Evolutionary conservation across 257 asterid species (phyloP).

Genomic region (Prunella vulgaris): DNA sequence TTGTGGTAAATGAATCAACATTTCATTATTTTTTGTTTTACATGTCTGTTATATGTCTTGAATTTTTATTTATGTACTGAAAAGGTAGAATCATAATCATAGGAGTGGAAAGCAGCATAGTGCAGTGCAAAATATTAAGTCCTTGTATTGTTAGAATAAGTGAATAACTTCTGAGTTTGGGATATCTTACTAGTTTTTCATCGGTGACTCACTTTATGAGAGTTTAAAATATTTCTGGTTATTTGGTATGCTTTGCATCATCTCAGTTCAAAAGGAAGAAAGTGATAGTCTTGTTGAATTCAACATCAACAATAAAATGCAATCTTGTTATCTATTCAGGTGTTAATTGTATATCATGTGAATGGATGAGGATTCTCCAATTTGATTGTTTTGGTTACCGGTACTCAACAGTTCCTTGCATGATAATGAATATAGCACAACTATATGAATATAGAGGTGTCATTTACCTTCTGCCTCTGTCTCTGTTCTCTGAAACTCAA

Average conservation of each 20-base stretch:
- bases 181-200: not conserved
- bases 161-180: conserved; percentile 14
- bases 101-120: not conserved
- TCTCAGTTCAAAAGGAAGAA: not conserved
- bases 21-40: not conserved
- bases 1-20: not conserved
- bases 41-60: not conserved
- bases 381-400: conserved; percentile 1
- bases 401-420: not conserved
- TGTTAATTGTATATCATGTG: conserved; percentile 9
- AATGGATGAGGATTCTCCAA: not conserved
- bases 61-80: not conserved
- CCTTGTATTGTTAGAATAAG: not conserved
- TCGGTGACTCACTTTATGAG: not conserved
- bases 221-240: not conserved
- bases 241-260: not conserved
- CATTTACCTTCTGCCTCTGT: not conserved
- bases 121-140: not conserved
- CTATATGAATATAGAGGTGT: not conserved
- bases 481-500: conserved; percentile 1
- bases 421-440: conserved; percentile 6
- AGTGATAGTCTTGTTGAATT: not conserved
- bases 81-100: not conserved
- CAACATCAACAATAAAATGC: not conserved
- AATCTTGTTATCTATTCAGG: not conserved